Evolutionary conservation across 2,329 filamentous ascomycete genomes (phyloP), one percentile per base, ranked within the genome.

Genomic region (Ciborinia camelliae): DNA sequence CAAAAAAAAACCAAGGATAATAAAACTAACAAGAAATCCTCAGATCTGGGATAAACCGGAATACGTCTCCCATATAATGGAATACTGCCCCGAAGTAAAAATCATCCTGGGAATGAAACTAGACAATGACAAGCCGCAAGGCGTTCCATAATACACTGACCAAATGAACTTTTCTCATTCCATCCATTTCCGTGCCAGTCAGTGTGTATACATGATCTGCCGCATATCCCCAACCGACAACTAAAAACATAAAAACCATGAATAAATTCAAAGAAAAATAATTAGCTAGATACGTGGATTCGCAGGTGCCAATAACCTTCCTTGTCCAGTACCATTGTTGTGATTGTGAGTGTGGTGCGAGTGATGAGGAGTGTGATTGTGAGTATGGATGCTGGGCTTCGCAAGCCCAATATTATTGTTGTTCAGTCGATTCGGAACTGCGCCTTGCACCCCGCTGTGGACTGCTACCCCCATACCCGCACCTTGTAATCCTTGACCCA

Each of bases 31-130:
- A 65, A 4, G 68, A 74, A 28, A 73, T 75, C 9, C 2, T 5
- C 18, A 71, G 3, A 79, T 84, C 20, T 85, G 83, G 83, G 78
- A 78, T 65, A 74, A 81, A 58, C 74, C 73, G 2, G 71, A 69
- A 1, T 76, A 78, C 66, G 76, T 83, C 41, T 77, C 79, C 68
- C 73, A 77, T 62, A 82, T 84, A 30, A 81, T 84, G 67, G 76
- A 80, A 23, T 86, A 85, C 73, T 86, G 84, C 67, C 84, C 83
- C 1, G 83, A 86, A 72, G 72, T 86, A 26, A 79, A 77, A 68
- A 76, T 85, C 71, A 81, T 84, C 65, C 79, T 85, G 77, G 79
- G 82, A 50, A 85, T 86, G 83, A 84, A 83, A 73, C 73, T 84
- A 14, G 80, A 82, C 15, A 63, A 51, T 50, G 62, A 63, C 8